Conservation (phyloP, 805 yeast genomes). For the Suhomyces sp. region DNA sequence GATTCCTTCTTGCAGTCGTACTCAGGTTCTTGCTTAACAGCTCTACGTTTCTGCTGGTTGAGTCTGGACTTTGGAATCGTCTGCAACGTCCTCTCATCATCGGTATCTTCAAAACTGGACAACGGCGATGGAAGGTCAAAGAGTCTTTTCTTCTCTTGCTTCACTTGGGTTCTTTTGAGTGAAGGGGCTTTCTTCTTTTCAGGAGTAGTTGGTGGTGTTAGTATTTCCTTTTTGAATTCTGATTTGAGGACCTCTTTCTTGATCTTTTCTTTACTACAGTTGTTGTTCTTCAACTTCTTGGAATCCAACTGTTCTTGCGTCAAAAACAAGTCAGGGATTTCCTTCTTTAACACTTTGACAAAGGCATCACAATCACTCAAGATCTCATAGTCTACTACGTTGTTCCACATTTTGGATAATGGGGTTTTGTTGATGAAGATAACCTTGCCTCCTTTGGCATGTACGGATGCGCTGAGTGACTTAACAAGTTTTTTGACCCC, state of each 20-base stretch:
- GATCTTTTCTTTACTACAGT: slow-evolving; percentile 3
- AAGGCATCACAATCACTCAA: slow-evolving; percentile 80
- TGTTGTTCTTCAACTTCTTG: slow-evolving; percentile 30
- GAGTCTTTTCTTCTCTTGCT: slow-evolving; percentile 5
- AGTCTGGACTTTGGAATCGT: neutral
- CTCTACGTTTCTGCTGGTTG: slow-evolving; percentile 5
- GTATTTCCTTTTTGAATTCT: slow-evolving; percentile 10
- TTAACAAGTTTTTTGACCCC: slow-evolving; percentile 82
- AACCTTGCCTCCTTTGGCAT: slow-evolving; percentile 76
- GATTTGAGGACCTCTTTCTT: slow-evolving; percentile 7
- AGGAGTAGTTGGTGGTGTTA: slow-evolving; percentile 37
- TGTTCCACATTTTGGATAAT: slow-evolving; percentile 64
- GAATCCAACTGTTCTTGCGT: slow-evolving; percentile 50
- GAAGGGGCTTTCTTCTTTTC: slow-evolving; percentile 23
- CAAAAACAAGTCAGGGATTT: slow-evolving; percentile 61
- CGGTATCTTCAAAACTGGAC: slow-evolving; percentile 27
- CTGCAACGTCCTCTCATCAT: slow-evolving; percentile 5
- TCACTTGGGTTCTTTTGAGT: slow-evolving; percentile 15
- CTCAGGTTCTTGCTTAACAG: slow-evolving; percentile 4
- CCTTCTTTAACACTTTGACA: slow-evolving; percentile 52
- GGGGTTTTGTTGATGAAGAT: slow-evolving; percentile 71
- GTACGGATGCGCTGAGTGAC: slow-evolving; percentile 64
- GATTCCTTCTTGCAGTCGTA: slow-evolving; percentile 5
- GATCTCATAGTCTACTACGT: slow-evolving; percentile 74
- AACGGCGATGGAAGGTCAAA: slow-evolving; percentile 31